Percentiles rank a stretch among this genome's conserved stretches.
These are phyloP conservation scores for Exophiala sp. DNA, from an alignment of 2,329 filamentous ascomycete genomes.

Conservation along the genomic window DNA sequence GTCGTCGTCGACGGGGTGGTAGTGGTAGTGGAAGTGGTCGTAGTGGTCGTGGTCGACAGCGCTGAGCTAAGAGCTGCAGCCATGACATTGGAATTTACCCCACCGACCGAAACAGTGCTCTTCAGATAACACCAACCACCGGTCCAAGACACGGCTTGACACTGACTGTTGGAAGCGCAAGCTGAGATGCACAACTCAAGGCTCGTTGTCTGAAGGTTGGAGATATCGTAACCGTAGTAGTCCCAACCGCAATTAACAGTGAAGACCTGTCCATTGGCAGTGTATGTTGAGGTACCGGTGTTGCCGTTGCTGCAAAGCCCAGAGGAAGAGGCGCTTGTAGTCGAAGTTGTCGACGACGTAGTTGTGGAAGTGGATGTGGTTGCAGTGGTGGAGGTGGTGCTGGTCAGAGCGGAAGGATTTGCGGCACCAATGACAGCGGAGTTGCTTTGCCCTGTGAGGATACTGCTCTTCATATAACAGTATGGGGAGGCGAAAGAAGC, in stretches of 20 bases:
- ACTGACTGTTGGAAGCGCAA: neutral
- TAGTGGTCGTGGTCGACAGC: neutral
- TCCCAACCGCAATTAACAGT: neutral
- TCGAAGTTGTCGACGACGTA: neutral
- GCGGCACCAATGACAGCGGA: neutral
- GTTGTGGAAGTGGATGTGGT: neutral
- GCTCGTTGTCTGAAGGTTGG: neutral
- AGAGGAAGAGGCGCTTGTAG: neutral
- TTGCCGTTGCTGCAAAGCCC: neutral
- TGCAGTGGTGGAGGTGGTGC: too few species aligned
- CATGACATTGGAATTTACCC: neutral
- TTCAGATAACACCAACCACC: conserved; percentile 1
- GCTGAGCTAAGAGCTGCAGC: neutral
- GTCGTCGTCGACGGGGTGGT: neutral
- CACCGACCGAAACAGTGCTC: neutral
- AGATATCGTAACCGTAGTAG: neutral
- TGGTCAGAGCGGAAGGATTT: neutral
- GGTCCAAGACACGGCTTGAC: neutral
- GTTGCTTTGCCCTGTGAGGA: neutral
- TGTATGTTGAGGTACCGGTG: neutral
- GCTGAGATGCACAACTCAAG: neutral
- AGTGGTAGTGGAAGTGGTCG: neutral
- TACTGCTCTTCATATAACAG: conserved; percentile 7
- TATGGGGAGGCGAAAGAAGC: neutral
- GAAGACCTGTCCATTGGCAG: neutral